Base-by-base conservation (phyloP, 129 eudicot species). In the Scalesia atractyloides region DNA sequence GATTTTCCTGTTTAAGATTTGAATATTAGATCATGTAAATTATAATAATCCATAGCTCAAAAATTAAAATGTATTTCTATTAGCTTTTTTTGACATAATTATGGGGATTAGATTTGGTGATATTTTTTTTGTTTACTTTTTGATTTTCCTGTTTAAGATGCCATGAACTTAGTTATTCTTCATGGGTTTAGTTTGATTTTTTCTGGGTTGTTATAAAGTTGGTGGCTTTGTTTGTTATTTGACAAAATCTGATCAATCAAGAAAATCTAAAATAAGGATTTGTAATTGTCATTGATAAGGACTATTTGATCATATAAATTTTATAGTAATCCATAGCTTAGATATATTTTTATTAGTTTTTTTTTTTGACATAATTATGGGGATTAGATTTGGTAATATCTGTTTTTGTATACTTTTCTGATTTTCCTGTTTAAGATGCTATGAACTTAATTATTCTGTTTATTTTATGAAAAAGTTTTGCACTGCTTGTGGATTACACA, bases 401-500 rank as follows among this genome's bases (percentile, higher is more conserved):
- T 41, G 10, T 41, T 8, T 41, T 41, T 41, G 43, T 41, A 7
- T 41, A 7, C 46, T 7, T 41, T 8, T 41, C n/a, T 8, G 10
- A 7, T 41, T 9, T 33, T 41, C 24, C 13, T 39, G 13, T 34
- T 12, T 62, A 19, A 66, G 33, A 11, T 26, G 54, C 4, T 10
- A 34, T 10, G 11, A 59, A 47, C 11, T 26, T 34, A 34, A 44
- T 43, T 20, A 33, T 68, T 48, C 36, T 34, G 59, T 22, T 39
- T 53, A 65, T 22, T 20, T 24, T 65, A 54, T 69, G 54, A 16
- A 47, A 22, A 70, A 48, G 22, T 7, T 76, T 58, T 68, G 63
- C 18, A 46, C 26, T 46, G 49, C 66, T 54, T 76, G 62, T 56
- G 50, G 67, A 54, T 67, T 69, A 44, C 52, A 46, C 61, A 57